A percentile compares a stretch with the other conserved stretches of the same genome.
These are phyloP conservation scores for Trametes gibbosa DNA, from an alignment of 768 basidiomycete species.

Conservation along the genomic window DNA sequence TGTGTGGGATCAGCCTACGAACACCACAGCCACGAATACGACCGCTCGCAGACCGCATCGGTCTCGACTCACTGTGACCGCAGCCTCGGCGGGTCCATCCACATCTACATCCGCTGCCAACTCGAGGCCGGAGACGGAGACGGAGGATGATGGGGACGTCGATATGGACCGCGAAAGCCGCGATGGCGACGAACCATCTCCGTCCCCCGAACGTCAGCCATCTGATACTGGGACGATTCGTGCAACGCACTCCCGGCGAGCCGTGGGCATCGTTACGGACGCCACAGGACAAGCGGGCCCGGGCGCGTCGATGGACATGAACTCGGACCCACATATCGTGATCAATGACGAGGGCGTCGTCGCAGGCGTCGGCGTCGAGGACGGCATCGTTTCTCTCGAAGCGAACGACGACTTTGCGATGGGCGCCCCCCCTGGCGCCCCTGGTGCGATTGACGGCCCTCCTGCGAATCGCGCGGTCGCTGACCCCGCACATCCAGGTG, in stretches of 20 bases:
- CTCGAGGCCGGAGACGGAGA: conserved; percentile 71
- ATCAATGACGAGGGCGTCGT: conserved; percentile 47
- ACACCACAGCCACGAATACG: conserved; percentile 12
- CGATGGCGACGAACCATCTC: conserved; percentile 31
- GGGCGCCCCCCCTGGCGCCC: conserved; percentile 90
- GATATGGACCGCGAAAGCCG: conserved; percentile 47
- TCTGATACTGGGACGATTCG: conserved; percentile 24
- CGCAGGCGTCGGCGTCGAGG: conserved; percentile 58
- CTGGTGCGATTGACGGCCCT: conserved; percentile 61
- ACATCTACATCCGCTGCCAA: conserved; percentile 40
- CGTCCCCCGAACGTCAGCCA: conserved; percentile 30
- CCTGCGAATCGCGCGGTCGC: conserved; percentile 25
- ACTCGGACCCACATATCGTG: conserved; percentile 50
- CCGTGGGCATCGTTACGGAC: conserved; percentile 49
- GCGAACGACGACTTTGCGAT: conserved; percentile 87
- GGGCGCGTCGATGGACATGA: conserved; percentile 38
- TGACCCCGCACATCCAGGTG: conserved; percentile 15
- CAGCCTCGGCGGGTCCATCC: conserved; percentile 28
- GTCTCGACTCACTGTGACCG: conserved; percentile 17
- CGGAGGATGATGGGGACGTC: conserved; percentile 73
- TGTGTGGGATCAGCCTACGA: conserved; percentile 48
- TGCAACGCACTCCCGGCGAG: conserved; percentile 37
- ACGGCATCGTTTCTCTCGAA: conserved; percentile 73
- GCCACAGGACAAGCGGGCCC: conserved; percentile 27
- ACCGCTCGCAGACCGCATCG: conserved; percentile 20